Evolutionary conservation across 129 eudicot genomes (phyloP), one percentile per base, ranked within the genome.

Genomic region (Escallonia rubra): DNA sequence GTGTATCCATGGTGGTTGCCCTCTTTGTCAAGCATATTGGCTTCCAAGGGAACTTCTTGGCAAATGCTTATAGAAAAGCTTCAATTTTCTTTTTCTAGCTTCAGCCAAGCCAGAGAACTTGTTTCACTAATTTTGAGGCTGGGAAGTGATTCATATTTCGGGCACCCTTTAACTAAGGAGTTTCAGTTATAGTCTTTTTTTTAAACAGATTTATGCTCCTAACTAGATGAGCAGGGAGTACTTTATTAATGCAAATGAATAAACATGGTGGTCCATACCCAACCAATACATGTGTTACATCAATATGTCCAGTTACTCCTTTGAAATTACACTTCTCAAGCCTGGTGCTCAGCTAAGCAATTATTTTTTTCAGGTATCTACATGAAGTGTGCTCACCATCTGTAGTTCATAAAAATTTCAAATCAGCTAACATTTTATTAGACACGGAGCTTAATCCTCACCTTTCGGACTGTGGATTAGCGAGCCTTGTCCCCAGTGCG

Each of bases 371-470:
- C 85, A 94, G 99, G 83, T 94, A 94, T 68, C 82, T 94, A 43
- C 99, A 94, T 57, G 99, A 94, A 94, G 94, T 83, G 69, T 90
- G 99, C 83, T 90, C 96, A n/a, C 99, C 99, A 3, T 94, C 97
- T 8, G 86, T 94, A 50, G 81, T 90, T 60, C 99, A 94, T 74
- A 87, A 83, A 61, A 94, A 82, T 48, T 76, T 94, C 69, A 94
- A 94, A 73, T 90, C 99, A 2, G 83, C 90, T 45, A 94, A 94
- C 66, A 87, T 94, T 77, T 78, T 94, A 73, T 85, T 94, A 56
- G 99, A 94, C 70, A 78, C 69, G 14, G 97, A 94, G 84, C 87
- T 94, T 59, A 90, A 90, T 73, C 97, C 99, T 71, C 99, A 72
- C 67, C 90, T 94, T 73, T 89, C 99, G 34, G 99, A 94, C 66